phyloP scores from a whole-genome alignment of 306 rosid species.

The Cucumis hystrix region DNA sequence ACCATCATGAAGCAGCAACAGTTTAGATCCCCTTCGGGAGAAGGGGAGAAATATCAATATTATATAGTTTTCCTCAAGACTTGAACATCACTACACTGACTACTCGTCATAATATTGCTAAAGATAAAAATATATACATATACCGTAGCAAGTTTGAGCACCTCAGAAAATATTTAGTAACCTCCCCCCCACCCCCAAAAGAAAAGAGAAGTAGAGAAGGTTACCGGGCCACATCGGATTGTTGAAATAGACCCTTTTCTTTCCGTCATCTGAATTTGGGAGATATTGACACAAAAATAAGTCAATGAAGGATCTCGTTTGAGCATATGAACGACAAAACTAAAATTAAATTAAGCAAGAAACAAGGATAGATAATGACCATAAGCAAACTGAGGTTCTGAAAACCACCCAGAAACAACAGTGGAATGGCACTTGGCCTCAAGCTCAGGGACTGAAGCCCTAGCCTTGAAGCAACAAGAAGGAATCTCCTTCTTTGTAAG shows the following conservation, averaged over 20 bases:
- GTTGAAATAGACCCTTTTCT: conserved; percentile 4
- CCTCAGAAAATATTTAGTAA: neutral
- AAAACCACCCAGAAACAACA: conserved; percentile 99
- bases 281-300: neutral
- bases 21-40: neutral
- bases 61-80: neutral
- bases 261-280: neutral
- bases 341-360: neutral
- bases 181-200: too few relatives aligned
- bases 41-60: neutral
- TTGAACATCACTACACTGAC: neutral
- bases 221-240: conserved; percentile 1
- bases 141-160: neutral
- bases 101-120: neutral
- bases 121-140: neutral
- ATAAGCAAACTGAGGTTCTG: conserved; percentile 58
- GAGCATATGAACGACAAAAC: neutral
- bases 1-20: neutral
- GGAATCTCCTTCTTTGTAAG: conserved; percentile 45
- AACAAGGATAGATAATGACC: conserved; percentile 41
- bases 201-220: neutral
- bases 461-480: conserved; percentile 90
- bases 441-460: conserved; percentile 53
- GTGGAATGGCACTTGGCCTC: conserved; percentile 76
- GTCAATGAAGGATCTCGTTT: conserved; percentile 21